Evolutionary conservation across 768 basidiomycete species (phyloP), one percentile per base, ranked within the genome.

Genomic region (Auriscalpium microsporum): DNA sequence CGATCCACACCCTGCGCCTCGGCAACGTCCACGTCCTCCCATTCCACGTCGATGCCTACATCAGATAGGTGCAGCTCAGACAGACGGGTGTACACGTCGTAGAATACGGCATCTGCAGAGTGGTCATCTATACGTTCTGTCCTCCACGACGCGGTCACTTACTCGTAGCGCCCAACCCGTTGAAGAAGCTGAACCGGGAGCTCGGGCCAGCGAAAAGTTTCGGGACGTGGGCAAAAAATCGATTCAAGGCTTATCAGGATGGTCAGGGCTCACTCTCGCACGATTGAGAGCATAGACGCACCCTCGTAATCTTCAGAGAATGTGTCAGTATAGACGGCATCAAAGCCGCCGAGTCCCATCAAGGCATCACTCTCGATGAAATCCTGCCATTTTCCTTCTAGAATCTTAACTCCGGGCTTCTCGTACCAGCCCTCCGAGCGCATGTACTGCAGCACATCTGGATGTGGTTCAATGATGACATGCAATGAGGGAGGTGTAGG

Each of bases 311-410:
- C 79, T 65, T 94, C 96, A 7, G 90, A 86, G 70, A 96, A 96
- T 1, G 93, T 93, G 69, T 96, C 95, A 7, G 87, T 91, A 68
- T 95, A 99, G 38, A 98, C 68, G 13, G 86, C 78, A 64, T 96
- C 94, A 64, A 94, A 98, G 0, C 84, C 89, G 21, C 84, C 83
- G n/a, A 79, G 69, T 33, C 61, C 73, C 19, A 80, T 70, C n/a
- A 91, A 73, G 34, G 79, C 75, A 13, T 81, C 77, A 45, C 68
- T 73, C 36, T 80, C 78, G 45, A 93, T 69, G 54, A 81, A 86
- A 60, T 95, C 90, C 73, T 97, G 94, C 96, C 96, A 99, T 68
- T 86, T 87, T 1, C 93, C 93, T 69, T 91, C 87, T 14, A 94
- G 73, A 54, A 97, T 82, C 48, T 74, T 80, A 44, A 97, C 90